Percentiles rank a stretch among this genome's conserved stretches.
Evolutionary conservation across 345 rosid species (phyloP).

Genomic region (Cochlearia excelsa): DNA sequence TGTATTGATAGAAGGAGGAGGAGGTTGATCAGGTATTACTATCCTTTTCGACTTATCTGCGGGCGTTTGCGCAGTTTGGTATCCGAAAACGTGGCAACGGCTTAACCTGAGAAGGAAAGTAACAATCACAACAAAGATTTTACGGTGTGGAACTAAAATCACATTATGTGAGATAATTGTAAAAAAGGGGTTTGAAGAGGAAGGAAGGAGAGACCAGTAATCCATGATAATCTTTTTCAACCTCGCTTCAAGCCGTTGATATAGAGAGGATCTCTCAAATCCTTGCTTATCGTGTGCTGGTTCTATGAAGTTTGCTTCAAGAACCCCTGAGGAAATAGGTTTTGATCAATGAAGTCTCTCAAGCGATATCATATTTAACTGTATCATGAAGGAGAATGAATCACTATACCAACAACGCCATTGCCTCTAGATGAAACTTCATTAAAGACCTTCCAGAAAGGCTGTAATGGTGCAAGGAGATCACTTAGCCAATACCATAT

Average conservation of each 20-base stretch:
- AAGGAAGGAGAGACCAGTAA: constrained; percentile 57
- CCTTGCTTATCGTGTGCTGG: constrained; percentile 96
- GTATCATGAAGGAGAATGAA: constrained; percentile 18
- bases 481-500: constrained; percentile 19
- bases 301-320: constrained; percentile 87
- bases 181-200: neutral
- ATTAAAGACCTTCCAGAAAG: constrained; percentile 71
- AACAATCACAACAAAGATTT: neutral
- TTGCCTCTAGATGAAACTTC: constrained; percentile 53
- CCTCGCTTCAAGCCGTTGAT: constrained; percentile 58
- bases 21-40: constrained; percentile 24
- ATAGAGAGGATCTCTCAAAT: constrained; percentile 78
- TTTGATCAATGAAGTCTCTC: constrained; percentile 25
- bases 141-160: neutral
- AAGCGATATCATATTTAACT: constrained; percentile 8
- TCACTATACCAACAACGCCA: constrained; percentile 65
- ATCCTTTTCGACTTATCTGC: constrained; percentile 22
- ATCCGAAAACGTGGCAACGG: constrained; percentile 52
- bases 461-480: constrained; percentile 44
- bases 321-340: constrained; percentile 52
- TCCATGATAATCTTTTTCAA: constrained; percentile 60
- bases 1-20: neutral
- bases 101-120: constrained; percentile 42
- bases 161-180: neutral
- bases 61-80: constrained; percentile 30